A percentile compares a stretch with the other conserved stretches of the same genome.
phyloP scores from a whole-genome alignment of 306 rosid genomes.

The Alnus rubra region DNA sequence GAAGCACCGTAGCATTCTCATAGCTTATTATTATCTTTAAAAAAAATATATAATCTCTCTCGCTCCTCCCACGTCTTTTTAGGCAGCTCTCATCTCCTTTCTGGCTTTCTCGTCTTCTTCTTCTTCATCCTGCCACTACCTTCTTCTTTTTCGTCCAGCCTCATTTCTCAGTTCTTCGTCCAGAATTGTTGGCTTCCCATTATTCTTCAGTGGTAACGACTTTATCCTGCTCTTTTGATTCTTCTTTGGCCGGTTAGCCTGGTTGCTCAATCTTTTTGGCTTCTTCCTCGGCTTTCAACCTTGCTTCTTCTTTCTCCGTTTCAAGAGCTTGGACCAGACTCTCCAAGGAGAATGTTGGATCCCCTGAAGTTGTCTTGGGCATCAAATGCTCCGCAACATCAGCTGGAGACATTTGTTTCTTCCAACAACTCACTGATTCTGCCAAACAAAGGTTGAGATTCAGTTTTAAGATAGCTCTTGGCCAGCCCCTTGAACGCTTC shows the following conservation, averaged over 20 bases:
- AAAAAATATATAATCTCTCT: too few relatives aligned
- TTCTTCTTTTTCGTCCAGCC: too few relatives aligned
- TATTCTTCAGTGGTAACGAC: not conserved
- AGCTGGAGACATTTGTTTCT: conserved; percentile 61
- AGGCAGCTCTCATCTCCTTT: too few relatives aligned
- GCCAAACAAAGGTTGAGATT: conserved; percentile 44
- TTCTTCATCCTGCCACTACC: too few relatives aligned
- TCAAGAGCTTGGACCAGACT: conserved; percentile 58
- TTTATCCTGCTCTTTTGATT: conserved; percentile 21
- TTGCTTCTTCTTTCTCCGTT: conserved; percentile 37
- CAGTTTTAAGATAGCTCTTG: conserved; percentile 53
- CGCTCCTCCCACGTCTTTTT: too few relatives aligned
- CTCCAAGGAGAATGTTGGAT: conserved; percentile 33
- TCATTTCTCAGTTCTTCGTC: too few relatives aligned
- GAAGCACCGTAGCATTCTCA: too few relatives aligned
- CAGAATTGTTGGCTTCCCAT: not conserved
- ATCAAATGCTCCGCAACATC: conserved; percentile 88
- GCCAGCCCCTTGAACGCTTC: conserved; percentile 56
- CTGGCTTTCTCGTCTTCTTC: too few relatives aligned
- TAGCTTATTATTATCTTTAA: too few relatives aligned
- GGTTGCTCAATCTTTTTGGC: not conserved
- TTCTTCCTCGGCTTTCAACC: conserved; percentile 32
- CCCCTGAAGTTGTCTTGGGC: conserved; percentile 53
- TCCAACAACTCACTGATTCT: conserved; percentile 34
- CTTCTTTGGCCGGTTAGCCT: conserved; percentile 10